These are phyloP conservation scores for Oenanthe javanica DNA, from an alignment of 140 eudicot genomes.

Conservation along the genomic window DNA sequence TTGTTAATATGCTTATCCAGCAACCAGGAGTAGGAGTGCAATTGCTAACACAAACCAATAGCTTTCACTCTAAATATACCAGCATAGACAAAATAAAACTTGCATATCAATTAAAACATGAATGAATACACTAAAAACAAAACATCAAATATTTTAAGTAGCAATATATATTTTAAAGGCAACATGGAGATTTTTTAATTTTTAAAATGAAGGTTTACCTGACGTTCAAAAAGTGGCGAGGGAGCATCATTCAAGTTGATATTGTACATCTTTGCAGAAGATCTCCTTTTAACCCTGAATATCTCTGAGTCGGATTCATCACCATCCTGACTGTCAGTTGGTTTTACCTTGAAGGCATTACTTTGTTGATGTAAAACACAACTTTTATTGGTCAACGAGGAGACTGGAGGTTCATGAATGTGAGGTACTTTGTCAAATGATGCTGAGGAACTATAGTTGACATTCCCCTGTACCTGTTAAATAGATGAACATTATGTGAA, in stretches of 20 bases:
- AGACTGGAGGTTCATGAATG: constrained; percentile 17
- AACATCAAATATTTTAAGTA: background rate
- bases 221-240: constrained; percentile 32
- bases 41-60: background rate
- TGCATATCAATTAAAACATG: background rate
- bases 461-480: constrained; percentile 23
- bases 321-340: constrained; percentile 40
- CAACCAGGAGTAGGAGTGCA: background rate
- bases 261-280: constrained; percentile 46
- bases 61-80: background rate
- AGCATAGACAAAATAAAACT: background rate
- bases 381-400: constrained; percentile 16
- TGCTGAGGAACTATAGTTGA: constrained; percentile 13
- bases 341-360: constrained; percentile 22
- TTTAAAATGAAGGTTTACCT: constrained; percentile 34
- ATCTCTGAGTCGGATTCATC: constrained; percentile 94
- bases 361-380: constrained; percentile 11
- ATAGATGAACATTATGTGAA: background rate
- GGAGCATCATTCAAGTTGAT: constrained; percentile 25
- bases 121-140: background rate
- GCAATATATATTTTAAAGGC: background rate
- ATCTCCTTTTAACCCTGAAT: constrained; percentile 79
- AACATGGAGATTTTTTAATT: background rate
- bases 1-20: background rate
- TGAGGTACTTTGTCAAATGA: constrained; percentile 20